phyloP scores from a whole-genome alignment of 2,329 filamentous ascomycete species.

The Aspergillus transmontanensis region DNA sequence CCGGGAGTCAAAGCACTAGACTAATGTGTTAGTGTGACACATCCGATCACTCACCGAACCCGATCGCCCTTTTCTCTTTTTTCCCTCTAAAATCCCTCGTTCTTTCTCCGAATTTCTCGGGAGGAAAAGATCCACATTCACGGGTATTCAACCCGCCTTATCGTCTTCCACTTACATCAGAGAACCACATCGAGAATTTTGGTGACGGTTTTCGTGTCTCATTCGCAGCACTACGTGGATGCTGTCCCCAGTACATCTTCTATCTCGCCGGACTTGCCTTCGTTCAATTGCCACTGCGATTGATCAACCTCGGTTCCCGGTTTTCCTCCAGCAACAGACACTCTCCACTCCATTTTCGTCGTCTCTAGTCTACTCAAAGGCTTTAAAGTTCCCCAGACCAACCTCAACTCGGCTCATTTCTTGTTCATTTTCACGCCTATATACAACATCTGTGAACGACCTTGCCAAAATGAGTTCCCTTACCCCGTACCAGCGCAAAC shows the following conservation, averaged over 20 bases:
- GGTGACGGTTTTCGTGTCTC: background rate
- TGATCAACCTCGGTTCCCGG: constrained; percentile 33
- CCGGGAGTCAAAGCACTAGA: background rate
- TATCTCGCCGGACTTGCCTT: constrained; percentile 28
- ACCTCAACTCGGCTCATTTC: constrained; percentile 12
- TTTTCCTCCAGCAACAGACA: constrained; percentile 22
- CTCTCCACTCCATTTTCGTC: constrained; percentile 20
- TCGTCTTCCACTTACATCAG: constrained; percentile 20
- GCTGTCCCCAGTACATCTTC: constrained; percentile 20
- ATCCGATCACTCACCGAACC: background rate
- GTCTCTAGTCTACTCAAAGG: constrained; percentile 18
- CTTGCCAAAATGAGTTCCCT: constrained; percentile 36
- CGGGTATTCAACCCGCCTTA: constrained; percentile 22
- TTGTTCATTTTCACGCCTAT: constrained; percentile 18
- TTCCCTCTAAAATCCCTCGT: background rate
- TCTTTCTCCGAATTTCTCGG: constrained; percentile 6
- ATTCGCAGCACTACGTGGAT: constrained; percentile 18
- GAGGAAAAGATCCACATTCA: constrained; percentile 24
- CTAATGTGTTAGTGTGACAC: background rate
- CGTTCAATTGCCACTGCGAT: constrained; percentile 21
- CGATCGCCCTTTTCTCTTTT: constrained; percentile 4
- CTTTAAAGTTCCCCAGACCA: constrained; percentile 21
- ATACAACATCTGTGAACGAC: background rate
- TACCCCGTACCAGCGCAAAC: constrained; percentile 36
- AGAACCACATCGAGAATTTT: constrained; percentile 12